A percentile compares a stretch with the other conserved stretches of the same genome.
Evolutionary conservation across 495 filamentous ascomycete genomes (phyloP).

Genomic region (Podospora tetraspora): DNA sequence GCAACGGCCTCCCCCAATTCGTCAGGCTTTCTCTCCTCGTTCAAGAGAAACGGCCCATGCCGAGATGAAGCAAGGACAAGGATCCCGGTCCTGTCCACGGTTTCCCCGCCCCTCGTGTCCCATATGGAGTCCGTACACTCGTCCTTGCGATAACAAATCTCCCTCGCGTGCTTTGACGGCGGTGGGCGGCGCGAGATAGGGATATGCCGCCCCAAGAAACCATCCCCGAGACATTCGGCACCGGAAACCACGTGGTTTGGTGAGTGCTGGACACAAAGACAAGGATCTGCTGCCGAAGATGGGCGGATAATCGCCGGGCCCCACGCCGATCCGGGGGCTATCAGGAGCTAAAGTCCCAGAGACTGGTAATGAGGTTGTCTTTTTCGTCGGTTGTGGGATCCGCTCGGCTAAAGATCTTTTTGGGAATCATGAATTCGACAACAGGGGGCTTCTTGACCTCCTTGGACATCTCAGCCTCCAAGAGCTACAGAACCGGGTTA

Average conservation of each 20-base stretch:
- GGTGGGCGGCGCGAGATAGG: not conserved
- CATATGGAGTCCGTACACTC: not conserved
- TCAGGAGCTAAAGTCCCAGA: slow-evolving; percentile 50
- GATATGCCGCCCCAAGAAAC: not conserved
- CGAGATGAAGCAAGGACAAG: not conserved
- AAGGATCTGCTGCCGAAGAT: not conserved
- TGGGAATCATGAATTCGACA: slow-evolving; percentile 91
- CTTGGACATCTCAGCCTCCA: slow-evolving; percentile 76
- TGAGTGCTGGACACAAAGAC: not conserved
- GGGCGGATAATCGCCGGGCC: not conserved
- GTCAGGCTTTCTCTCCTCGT: not conserved
- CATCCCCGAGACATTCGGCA: not conserved
- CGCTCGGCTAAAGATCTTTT: slow-evolving; percentile 68
- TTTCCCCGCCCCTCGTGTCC: not conserved
- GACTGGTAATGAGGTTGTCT: slow-evolving; percentile 48
- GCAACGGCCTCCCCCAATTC: not conserved
- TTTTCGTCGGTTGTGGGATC: slow-evolving; percentile 37
- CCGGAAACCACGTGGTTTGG: slow-evolving; percentile 1
- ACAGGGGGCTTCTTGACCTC: slow-evolving; percentile 79
- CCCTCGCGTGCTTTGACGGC: not conserved
- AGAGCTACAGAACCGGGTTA: slow-evolving; percentile 51
- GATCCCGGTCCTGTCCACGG: not conserved
- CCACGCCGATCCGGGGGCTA: slow-evolving; percentile 1
- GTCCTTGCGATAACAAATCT: not conserved
- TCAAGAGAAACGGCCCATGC: not conserved